Evolutionary conservation across 2,329 filamentous ascomycete species (phyloP), one percentile per base, ranked within the genome.

Genomic region (Hymenoscyphus occultus): DNA sequence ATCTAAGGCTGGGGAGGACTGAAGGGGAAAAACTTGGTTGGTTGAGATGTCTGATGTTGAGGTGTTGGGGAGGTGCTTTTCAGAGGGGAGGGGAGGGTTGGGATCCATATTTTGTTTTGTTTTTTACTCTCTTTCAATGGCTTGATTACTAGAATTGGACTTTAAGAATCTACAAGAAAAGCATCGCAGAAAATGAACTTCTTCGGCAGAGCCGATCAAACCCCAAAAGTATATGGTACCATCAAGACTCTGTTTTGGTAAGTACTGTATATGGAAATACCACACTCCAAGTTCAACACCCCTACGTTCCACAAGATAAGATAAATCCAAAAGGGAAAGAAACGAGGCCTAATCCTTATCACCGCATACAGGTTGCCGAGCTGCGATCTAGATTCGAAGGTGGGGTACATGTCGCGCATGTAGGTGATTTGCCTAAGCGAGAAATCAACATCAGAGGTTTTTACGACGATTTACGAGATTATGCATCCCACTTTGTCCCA

Each of bases 1-100:
- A 13, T 64, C 62, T 39, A 58, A 56, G n/a, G 62, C 59, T 39
- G 57, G 32, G 57, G 57, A 40, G n/a, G 22, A 35, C 9, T 32
- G 31, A 31, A 57, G 57, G 2, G 28, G 13, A 1, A 7, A n/a
- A 1, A 48, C 5, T 48, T 48, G 45, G n/a, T 9, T n/a, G 2
- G 16, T 48, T 48, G 45, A 48, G n/a, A 48, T 19, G 45, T 22
- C 45, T 19, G 45, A 48, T n/a, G 45, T 48, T 48, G 45, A 48
- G 10, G 45, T 22, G 10, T 48, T 48, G 7, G n/a, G 45, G n/a
- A 9, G n/a, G 19, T 9, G 5, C 19, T 48, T 48, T 48, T 22
- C 10, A 6, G 6, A 7, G n/a, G n/a, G n/a, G n/a, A 22, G 45
- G 14, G 45, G 45, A 10, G 10, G 45, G 2, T 48, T 48, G 2